phyloP scores from a whole-genome alignment of 257 asterid species.

The Rubia yunnanensis region DNA sequence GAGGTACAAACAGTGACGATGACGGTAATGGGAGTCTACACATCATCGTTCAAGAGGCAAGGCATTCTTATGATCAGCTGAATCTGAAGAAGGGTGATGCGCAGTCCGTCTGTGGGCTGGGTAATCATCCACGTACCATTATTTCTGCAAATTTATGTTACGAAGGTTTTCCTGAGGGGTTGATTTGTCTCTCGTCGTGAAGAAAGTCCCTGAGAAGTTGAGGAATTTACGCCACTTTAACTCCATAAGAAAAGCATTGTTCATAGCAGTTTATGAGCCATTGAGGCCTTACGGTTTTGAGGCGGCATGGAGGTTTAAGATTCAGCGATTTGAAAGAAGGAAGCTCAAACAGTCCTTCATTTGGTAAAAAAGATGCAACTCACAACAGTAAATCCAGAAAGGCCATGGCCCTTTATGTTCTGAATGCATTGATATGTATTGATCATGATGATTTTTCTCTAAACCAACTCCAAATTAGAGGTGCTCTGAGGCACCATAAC shows the following conservation, averaged over 20 bases:
- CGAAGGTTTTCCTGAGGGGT: conserved; percentile 58
- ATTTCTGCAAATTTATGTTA: conserved; percentile 52
- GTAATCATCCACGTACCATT: conserved; percentile 52
- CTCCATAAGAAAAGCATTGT: conserved; percentile 23
- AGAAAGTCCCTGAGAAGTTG: conserved; percentile 62
- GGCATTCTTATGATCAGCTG: conserved; percentile 30
- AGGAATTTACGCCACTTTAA: conserved; percentile 50
- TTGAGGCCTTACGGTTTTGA: conserved; percentile 65
- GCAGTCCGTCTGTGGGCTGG: conserved; percentile 49
- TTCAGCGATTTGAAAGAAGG: conserved; percentile 55
- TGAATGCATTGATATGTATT: no score
- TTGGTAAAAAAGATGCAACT: no score
- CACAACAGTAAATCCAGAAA: no score
- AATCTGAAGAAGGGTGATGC: conserved; percentile 52
- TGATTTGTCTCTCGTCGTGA: conserved; percentile 57
- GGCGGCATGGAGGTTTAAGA: conserved; percentile 64
- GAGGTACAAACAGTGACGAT: conserved; percentile 56
- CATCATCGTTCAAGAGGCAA: conserved; percentile 26
- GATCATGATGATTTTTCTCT: no score
- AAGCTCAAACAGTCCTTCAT: no score
- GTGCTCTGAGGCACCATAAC: no score
- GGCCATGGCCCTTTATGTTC: no score
- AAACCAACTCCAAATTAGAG: no score
- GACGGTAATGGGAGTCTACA: conserved; percentile 36
- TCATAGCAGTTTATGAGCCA: conserved; percentile 53